phyloP scores from a whole-genome alignment of 2,329 filamentous ascomycete species.

The Paraphoma chrysanthemicola region DNA sequence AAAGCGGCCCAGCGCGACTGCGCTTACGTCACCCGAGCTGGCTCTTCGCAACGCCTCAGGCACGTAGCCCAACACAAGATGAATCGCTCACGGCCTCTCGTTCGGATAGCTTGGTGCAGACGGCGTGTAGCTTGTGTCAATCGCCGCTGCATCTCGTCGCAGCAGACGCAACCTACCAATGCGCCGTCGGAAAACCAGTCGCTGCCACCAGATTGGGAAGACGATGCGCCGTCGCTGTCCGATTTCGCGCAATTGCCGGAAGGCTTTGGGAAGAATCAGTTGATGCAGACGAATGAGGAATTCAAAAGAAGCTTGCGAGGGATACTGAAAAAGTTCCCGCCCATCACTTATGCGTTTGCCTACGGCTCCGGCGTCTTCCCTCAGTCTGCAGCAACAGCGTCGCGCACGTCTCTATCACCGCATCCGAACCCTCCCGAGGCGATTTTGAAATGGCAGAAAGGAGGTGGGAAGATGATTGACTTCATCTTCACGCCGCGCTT shows the following conservation, averaged over 20 bases:
- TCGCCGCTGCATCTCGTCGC: conserved; percentile 35
- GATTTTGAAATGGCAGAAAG: conserved; percentile 83
- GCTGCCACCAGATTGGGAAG: conserved; percentile 72
- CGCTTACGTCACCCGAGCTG: conserved; percentile 33
- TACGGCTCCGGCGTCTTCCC: conserved; percentile 97
- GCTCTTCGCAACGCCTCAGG: conserved; percentile 27
- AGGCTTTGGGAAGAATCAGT: conserved; percentile 92
- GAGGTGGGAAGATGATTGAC: conserved; percentile 94
- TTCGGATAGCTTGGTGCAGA: conserved; percentile 36
- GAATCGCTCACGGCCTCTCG: conserved; percentile 39
- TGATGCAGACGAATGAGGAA: conserved; percentile 91
- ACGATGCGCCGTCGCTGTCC: conserved; percentile 73
- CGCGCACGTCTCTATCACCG: conserved; percentile 65
- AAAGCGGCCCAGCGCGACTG: conserved; percentile 2
- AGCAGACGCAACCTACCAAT: conserved; percentile 27
- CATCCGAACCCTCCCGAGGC: conserved; percentile 84
- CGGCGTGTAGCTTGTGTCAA: conserved; percentile 27
- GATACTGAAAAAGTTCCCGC: conserved; percentile 91
- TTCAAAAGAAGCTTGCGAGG: conserved; percentile 90
- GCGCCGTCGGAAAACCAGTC: conserved; percentile 31
- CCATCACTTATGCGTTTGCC: conserved; percentile 94
- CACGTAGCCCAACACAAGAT: conserved; percentile 34
- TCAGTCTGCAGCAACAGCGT: conserved; percentile 64
- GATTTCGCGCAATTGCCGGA: conserved; percentile 78
- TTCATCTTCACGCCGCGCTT: conserved; percentile 97